Evolutionary conservation across 495 filamentous ascomycete species (phyloP), one percentile per base, ranked within the genome.

Genomic region (Penicillium flavigenum): DNA sequence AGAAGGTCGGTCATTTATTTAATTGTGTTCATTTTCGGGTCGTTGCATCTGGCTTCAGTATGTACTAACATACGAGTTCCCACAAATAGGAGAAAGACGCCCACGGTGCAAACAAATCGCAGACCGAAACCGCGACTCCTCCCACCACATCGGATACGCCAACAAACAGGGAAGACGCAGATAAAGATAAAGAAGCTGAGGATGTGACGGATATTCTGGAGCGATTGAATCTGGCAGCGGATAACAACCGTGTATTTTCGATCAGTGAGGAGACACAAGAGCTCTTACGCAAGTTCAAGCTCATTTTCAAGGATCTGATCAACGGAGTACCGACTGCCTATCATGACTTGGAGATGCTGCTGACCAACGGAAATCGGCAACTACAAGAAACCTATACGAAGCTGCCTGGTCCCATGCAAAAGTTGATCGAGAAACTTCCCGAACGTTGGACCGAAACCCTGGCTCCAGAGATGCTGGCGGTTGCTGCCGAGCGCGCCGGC

Each of bases 281-380:
- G 58, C 80, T 96, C 4, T 78, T 95, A 38, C 80, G 83, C 43
- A 87, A 87, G 58, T 98, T 98, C 80, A 90, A 89, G 19, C 74
- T 91, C 41, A 86, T 97, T 31, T 86, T 98, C 59, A 92, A 91
- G 64, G 93, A 97, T 70, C 76, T 96, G n/a, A 80, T 90, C 55
- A 92, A 90, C 68, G 93, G 93, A 51, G 93, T 89, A 7, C 93
- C 93, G 24, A 95, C 92, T 1, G 94, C 94, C 14, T 96, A 95
- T 68, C 82, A 87, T 65, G 94, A 98, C 72, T 85, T 98, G 11
- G 83, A 90, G 27, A 75, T 80, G 62, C 85, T 98, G 16, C 78
- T 98, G 32, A 90, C 88, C 14, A 88, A 90, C 66, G 87, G 85
- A 20, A 89, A 94, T 63, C 81, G 82, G 42, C 83, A 88, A 54